Conservation (phyloP, 2,329 filamentous ascomycete genomes). For the Aplosporella prunicola region DNA sequence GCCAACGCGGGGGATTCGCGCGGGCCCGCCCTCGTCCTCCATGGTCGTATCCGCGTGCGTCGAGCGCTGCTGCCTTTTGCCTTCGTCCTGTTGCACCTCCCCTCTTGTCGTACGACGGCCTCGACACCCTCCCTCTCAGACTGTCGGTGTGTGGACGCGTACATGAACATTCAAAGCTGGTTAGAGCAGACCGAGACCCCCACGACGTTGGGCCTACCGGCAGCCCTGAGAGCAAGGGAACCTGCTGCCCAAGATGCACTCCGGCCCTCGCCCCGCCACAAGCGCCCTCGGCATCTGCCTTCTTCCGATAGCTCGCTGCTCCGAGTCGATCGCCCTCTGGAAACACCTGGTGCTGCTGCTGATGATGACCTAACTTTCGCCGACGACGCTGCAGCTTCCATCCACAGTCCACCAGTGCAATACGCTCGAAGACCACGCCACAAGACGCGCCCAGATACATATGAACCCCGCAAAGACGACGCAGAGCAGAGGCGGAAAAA, state of each 20-base stretch:
- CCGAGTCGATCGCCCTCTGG: constrained; percentile 12
- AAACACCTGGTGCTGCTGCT: background rate
- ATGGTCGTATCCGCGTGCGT: too few species aligned
- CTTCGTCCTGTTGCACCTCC: too few species aligned
- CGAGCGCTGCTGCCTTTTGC: too few species aligned
- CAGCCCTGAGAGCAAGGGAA: constrained; percentile 17
- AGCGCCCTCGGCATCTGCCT: constrained; percentile 24
- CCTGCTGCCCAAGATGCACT: constrained; percentile 9
- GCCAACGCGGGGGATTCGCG: too few species aligned
- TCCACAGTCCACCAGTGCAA: too few species aligned
- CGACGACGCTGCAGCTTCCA: too few species aligned
- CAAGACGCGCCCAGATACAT: constrained; percentile 39
- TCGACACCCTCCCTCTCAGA: too few species aligned
- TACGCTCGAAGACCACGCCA: constrained; percentile 37
- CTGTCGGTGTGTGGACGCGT: too few species aligned
- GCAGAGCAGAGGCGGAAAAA: constrained; percentile 15
- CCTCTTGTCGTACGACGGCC: too few species aligned
- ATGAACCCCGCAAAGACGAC: constrained; percentile 27
- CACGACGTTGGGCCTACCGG: constrained; percentile 16
- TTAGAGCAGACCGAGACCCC: constrained; percentile 30
- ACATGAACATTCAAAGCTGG: constrained; percentile 39
- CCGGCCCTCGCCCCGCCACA: constrained; percentile 13
- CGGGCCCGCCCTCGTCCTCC: too few species aligned
- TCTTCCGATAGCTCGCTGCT: constrained; percentile 33
- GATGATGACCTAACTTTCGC: background rate